Evolutionary conservation across 169 alveolate species (phyloP).

Genomic region (Babesia bigemina): DNA sequence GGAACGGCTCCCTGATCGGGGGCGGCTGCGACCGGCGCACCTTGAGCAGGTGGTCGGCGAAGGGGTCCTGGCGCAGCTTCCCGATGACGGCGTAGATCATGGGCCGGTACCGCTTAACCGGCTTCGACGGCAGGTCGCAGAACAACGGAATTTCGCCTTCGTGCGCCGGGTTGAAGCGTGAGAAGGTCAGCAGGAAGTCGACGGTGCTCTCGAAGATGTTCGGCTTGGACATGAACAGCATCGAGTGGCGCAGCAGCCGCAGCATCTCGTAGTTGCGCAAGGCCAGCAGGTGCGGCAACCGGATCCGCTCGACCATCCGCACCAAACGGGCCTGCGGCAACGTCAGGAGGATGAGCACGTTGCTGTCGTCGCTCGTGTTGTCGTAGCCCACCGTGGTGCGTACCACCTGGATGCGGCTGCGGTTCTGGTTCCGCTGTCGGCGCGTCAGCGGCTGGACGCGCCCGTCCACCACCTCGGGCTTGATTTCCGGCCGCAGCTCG

Average conservation of each 20-base stretch:
- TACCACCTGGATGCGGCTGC: slow-evolving; percentile 21
- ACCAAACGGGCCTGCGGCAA: slow-evolving; percentile 47
- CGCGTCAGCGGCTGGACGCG: slow-evolving; percentile 22
- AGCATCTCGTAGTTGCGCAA: slow-evolving; percentile 62
- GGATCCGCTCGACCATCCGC: slow-evolving; percentile 47
- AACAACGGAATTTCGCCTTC: slow-evolving; percentile 13
- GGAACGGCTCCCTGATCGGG: slow-evolving; percentile 57
- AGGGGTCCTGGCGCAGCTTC: slow-evolving; percentile 46
- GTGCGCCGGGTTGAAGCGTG: slow-evolving; percentile 24
- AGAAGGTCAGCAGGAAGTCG: slow-evolving; percentile 52
- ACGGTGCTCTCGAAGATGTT: slow-evolving; percentile 64
- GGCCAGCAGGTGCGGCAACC: slow-evolving; percentile 53
- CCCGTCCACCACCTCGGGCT: slow-evolving; percentile 45
- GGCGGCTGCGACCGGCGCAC: slow-evolving; percentile 35
- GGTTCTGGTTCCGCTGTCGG: slow-evolving; percentile 25
- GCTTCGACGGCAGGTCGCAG: slow-evolving; percentile 26
- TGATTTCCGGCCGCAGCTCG: slow-evolving; percentile 39
- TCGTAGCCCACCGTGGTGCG: slow-evolving; percentile 59
- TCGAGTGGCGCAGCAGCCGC: slow-evolving; percentile 51
- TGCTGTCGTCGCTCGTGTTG: slow-evolving; percentile 62
- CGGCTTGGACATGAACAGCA: slow-evolving; percentile 56
- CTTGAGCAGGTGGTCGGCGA: slow-evolving; percentile 56
- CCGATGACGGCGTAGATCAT: slow-evolving; percentile 63
- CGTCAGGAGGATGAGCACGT: slow-evolving; percentile 48
- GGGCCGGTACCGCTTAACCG: slow-evolving; percentile 48